These are phyloP conservation scores for Trichoderma asperelloides DNA, from an alignment of 495 filamentous ascomycete genomes.

Conservation along the genomic window DNA sequence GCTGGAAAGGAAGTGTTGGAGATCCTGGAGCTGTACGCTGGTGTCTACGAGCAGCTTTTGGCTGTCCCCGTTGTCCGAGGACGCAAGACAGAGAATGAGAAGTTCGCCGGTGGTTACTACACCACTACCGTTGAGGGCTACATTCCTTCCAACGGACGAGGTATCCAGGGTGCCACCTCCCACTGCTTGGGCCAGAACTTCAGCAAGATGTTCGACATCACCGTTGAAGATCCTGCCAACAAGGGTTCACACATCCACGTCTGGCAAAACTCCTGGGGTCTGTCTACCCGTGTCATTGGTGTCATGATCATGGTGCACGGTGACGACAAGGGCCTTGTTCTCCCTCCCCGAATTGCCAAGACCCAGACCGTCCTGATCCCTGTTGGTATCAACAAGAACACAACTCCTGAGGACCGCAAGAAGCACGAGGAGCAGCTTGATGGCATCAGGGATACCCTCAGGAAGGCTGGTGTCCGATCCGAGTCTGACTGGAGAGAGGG, in stretches of 20 bases:
- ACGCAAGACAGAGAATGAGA: conserved; percentile 86
- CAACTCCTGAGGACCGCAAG: conserved; percentile 62
- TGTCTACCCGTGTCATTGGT: conserved; percentile 89
- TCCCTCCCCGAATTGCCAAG: conserved; percentile 80
- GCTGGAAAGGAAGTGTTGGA: conserved; percentile 78
- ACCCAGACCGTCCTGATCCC: conserved; percentile 80
- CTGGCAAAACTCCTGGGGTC: conserved; percentile 98
- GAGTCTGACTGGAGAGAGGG: conserved; percentile 73
- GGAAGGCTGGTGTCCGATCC: conserved; percentile 56
- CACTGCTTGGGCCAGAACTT: conserved; percentile 97
- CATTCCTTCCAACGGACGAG: conserved; percentile 86
- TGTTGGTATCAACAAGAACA: conserved; percentile 87
- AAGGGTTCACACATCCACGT: conserved; percentile 72
- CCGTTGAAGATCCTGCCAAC: conserved; percentile 84
- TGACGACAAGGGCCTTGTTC: conserved; percentile 87
- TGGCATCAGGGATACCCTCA: conserved; percentile 53
- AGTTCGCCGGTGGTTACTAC: conserved; percentile 92
- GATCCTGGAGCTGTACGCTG: conserved; percentile 88
- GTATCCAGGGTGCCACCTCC: conserved; percentile 91
- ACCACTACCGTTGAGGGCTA: conserved; percentile 94
- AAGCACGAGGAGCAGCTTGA: conserved; percentile 64
- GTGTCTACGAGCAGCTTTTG: conserved; percentile 83
- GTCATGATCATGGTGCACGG: conserved; percentile 98
- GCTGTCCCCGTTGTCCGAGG: conserved; percentile 91
- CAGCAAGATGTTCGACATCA: conserved; percentile 96